phyloP scores from a whole-genome alignment of 1,284 basidiomycete genomes.

The Tilletia setariae region DNA sequence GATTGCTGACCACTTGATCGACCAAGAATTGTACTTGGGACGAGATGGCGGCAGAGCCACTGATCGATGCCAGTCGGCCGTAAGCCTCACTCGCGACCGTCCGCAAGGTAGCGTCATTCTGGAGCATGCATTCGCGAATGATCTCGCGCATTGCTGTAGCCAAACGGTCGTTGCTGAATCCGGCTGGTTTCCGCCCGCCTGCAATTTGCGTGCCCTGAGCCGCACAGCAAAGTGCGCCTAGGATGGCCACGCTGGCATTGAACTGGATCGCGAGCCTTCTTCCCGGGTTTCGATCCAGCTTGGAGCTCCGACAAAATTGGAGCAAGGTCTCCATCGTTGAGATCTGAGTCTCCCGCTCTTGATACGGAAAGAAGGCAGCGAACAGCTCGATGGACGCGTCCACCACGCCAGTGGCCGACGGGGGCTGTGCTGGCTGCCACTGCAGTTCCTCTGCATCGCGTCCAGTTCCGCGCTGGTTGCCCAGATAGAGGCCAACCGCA shows the following conservation, averaged over 20 bases:
- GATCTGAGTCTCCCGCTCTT: slow-evolving; percentile 69
- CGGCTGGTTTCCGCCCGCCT: slow-evolving; percentile 33
- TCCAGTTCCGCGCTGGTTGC: slow-evolving; percentile 20
- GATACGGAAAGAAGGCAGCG: slow-evolving; percentile 69
- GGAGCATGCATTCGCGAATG: slow-evolving; percentile 78
- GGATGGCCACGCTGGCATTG: slow-evolving; percentile 76
- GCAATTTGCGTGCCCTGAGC: slow-evolving; percentile 28
- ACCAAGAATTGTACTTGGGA: slow-evolving; percentile 86
- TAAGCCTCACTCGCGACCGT: slow-evolving; percentile 82
- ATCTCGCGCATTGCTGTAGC: slow-evolving; percentile 69
- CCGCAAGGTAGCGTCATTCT: slow-evolving; percentile 74
- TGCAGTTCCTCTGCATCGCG: slow-evolving; percentile 57
- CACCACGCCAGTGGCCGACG: slow-evolving; percentile 77
- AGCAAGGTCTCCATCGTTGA: slow-evolving; percentile 68
- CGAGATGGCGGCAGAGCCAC: slow-evolving; percentile 79
- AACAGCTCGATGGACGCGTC: slow-evolving; percentile 87
- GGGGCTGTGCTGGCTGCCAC: slow-evolving; percentile 64
- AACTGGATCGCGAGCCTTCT: slow-evolving; percentile 80
- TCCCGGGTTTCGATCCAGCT: slow-evolving; percentile 82
- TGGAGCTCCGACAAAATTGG: slow-evolving; percentile 66
- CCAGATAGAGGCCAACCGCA: slow-evolving; percentile 67
- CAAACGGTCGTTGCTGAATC: slow-evolving; percentile 64
- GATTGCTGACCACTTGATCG: slow-evolving; percentile 92
- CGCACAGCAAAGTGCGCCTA: slow-evolving; percentile 65
- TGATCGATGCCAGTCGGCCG: slow-evolving; percentile 78